A percentile compares a stretch with the other conserved stretches of the same genome.
These are phyloP conservation scores for Neopestalotiopsis clavispora DNA, from an alignment of 2,329 filamentous ascomycete genomes.

Conservation along the genomic window DNA sequence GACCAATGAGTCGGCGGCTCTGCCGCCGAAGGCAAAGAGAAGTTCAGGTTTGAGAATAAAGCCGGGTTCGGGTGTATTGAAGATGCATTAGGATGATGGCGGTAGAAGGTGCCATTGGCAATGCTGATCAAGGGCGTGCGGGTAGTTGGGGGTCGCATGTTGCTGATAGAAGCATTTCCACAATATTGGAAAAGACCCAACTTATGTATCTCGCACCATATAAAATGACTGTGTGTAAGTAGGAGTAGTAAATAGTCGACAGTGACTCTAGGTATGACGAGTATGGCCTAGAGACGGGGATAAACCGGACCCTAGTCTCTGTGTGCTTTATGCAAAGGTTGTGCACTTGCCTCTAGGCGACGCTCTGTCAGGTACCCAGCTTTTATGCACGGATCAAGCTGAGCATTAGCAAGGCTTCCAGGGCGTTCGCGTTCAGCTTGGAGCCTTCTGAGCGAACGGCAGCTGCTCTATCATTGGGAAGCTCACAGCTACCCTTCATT, in stretches of 20 bases:
- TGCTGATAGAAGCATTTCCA: conserved; percentile 30
- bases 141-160: conserved; percentile 42
- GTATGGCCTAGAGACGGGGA: conserved; percentile 2
- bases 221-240: not conserved
- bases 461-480: conserved; percentile 7
- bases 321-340: not conserved
- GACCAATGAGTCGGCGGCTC: conserved; percentile 73
- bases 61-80: conserved; percentile 65
- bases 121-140: conserved; percentile 71
- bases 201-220: not conserved
- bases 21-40: conserved; percentile 68
- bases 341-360: not conserved
- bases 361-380: not conserved
- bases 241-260: not conserved
- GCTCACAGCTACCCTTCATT: not conserved
- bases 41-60: conserved; percentile 73
- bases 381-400: conserved; percentile 7
- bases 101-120: conserved; percentile 82
- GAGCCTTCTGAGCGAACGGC: conserved; percentile 10
- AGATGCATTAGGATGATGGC: conserved; percentile 66
- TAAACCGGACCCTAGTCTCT: conserved; percentile 1
- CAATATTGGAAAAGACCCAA: not conserved
- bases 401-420: conserved; percentile 14
- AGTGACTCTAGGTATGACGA: not conserved
- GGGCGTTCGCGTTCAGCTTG: conserved; percentile 14